Base-by-base conservation (phyloP, 148 eudicot species). In the Dysphania ambrosioides region DNA sequence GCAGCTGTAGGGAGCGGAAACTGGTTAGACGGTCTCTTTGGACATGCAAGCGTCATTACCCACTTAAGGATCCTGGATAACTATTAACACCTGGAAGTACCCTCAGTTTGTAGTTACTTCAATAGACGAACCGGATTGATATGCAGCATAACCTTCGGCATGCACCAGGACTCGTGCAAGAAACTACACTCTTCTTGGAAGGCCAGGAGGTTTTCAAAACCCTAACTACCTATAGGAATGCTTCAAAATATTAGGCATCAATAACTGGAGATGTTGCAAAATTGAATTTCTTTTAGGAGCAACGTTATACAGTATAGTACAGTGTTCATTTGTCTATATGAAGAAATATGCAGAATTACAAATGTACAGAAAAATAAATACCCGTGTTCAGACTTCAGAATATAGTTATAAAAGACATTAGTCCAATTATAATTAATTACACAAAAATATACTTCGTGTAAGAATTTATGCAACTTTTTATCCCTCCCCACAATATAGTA, bases 101-200 rank as follows among this genome's bases (percentile, higher is more conserved):
- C 96, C 96, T 8, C 79, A 75, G 4, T 88, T 74, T 63, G 80
- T 81, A n/a, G 31, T 41, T 0, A 31, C 82, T 47, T 73, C 60
- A 12, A 8, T 79, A 9, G 89, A 85, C 36, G 96, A 88, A 76
- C 75, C 68, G 12, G 38, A 75, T 7, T 90, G 92, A 38, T 90
- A 90, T 38, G 67, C 70, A 57, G 78, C 69, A 18, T 62, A 13
- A 5, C 82, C 85, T 73, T 83, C n/a, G n/a, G n/a, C n/a, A 85
- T 74, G 80, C 87, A 60, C 78, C 82, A 9, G 72, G 72, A 30
- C 75, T 12, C 58, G 64, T 80, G 67, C 35, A 56, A n/a, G 96
- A 90, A 68, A 92, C 96, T 26, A 86, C 84, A 24, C 80, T 90
- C 32, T 88, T 78, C 57, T 88, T 74, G 96, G 96, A 35, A 91